Conservation (phyloP, 352 stramenopile species). For the Pythium pyrilobum region DNA sequence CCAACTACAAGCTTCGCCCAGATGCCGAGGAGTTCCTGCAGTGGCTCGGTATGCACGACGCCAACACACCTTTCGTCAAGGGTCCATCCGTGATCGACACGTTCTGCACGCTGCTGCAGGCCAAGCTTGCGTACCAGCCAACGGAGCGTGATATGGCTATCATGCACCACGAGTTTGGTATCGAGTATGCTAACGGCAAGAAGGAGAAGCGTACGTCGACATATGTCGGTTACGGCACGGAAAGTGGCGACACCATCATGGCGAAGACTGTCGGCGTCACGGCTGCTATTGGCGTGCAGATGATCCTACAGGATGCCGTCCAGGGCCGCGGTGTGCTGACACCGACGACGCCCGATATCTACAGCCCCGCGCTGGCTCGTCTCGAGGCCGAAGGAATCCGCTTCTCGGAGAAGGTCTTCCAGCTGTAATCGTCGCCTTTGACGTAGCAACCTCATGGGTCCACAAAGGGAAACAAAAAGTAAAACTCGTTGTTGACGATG, state of each 20-base stretch:
- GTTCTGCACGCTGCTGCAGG: constrained; percentile 83
- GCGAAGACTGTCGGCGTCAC: constrained; percentile 94
- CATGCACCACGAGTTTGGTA: constrained; percentile 90
- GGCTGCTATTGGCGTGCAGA: constrained; percentile 89
- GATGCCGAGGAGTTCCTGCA: constrained; percentile 71
- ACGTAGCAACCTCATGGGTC: too few relatives aligned
- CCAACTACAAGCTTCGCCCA: constrained; percentile 27
- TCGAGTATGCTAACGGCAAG: constrained; percentile 72
- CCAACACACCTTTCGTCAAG: constrained; percentile 43
- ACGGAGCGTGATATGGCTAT: constrained; percentile 94
- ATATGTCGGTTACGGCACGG: constrained; percentile 89
- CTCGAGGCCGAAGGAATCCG: constrained; percentile 85
- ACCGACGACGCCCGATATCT: constrained; percentile 89
- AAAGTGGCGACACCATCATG: constrained; percentile 92
- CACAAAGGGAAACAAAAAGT: too few relatives aligned
- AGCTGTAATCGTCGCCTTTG: constrained; percentile 19
- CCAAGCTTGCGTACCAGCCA: constrained; percentile 86
- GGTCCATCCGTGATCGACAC: constrained; percentile 69
- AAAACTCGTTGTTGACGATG: too few relatives aligned
- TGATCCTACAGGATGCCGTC: constrained; percentile 91
- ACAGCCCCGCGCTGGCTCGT: constrained; percentile 73
- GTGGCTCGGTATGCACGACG: constrained; percentile 71
- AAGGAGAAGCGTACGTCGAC: constrained; percentile 88
- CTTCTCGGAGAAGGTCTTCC: constrained; percentile 81
- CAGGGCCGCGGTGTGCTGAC: constrained; percentile 80